These are phyloP conservation scores for Amylocystis lapponica DNA, from an alignment of 768 basidiomycete genomes.

Conservation along the genomic window DNA sequence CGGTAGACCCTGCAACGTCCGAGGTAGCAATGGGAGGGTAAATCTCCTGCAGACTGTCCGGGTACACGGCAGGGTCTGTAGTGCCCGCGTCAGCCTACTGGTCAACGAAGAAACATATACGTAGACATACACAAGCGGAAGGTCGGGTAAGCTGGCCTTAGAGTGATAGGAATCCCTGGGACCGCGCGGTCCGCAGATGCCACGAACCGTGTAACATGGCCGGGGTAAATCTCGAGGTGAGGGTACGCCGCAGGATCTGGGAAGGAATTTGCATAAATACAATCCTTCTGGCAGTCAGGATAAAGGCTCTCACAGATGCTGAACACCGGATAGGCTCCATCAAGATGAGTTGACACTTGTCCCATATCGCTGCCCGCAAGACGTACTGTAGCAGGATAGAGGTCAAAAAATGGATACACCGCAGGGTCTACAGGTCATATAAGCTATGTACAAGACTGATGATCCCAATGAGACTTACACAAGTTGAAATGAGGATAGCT, in stretches of 20 bases:
- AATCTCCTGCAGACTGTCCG: constrained; percentile 12
- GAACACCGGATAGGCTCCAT: constrained; percentile 10
- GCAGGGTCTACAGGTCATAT: constrained; percentile 30
- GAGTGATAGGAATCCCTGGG: too few relatives aligned
- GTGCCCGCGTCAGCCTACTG: too few relatives aligned
- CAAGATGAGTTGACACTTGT: constrained; percentile 3
- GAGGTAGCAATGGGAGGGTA: constrained; percentile 14
- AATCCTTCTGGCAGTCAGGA: not conserved
- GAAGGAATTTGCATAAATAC: not conserved
- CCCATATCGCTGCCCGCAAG: constrained; percentile 2
- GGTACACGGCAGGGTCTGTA: constrained; percentile 20
- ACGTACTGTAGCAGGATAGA: constrained; percentile 20
- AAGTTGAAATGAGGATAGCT: constrained; percentile 31
- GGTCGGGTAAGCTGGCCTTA: too few relatives aligned
- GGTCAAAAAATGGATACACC: constrained; percentile 27
- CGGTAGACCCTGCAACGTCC: too few relatives aligned
- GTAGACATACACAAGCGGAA: too few relatives aligned
- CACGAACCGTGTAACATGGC: too few relatives aligned
- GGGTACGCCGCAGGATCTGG: constrained; percentile 24
- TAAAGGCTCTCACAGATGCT: constrained; percentile 9
- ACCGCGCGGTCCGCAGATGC: too few relatives aligned
- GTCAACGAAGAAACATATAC: too few relatives aligned
- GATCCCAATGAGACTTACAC: constrained; percentile 13
- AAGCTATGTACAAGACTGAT: not conserved
- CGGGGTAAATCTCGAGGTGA: constrained; percentile 23